A percentile compares a stretch with the other conserved stretches of the same genome.
Evolutionary conservation across 495 filamentous ascomycete species (phyloP).

Genomic region (Penicillium steckii): DNA sequence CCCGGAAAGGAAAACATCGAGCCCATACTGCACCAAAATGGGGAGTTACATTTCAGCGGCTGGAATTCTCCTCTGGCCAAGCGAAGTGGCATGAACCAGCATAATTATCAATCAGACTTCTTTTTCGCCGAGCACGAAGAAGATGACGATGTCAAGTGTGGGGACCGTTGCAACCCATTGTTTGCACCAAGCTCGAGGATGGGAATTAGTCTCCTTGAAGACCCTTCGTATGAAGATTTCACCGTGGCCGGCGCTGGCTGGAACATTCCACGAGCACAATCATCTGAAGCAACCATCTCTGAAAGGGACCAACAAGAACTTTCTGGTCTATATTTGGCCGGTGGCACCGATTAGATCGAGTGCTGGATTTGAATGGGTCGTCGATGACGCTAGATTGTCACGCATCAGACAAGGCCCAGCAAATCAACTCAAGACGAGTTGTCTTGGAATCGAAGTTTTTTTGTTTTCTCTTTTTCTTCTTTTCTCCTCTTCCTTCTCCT

Average conservation of each 20-base stretch:
- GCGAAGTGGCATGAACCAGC: constrained; percentile 22
- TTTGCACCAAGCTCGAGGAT: constrained; percentile 25
- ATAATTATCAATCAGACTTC: constrained; percentile 30
- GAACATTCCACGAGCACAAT: constrained; percentile 9
- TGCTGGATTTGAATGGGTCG: not conserved
- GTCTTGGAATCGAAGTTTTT: not conserved
- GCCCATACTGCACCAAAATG: constrained; percentile 35
- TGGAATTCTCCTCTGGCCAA: constrained; percentile 36
- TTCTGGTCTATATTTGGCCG: constrained; percentile 33
- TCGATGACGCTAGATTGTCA: not conserved
- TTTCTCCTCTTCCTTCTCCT: not conserved
- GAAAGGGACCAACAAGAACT: constrained; percentile 33
- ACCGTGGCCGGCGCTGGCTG: constrained; percentile 10
- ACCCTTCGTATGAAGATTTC: constrained; percentile 14
- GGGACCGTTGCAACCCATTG: constrained; percentile 42
- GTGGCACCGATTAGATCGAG: constrained; percentile 19
- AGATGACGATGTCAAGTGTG: constrained; percentile 24
- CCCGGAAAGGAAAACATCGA: constrained; percentile 47
- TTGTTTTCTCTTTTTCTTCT: not conserved
- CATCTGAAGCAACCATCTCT: constrained; percentile 35
- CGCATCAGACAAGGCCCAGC: not conserved
- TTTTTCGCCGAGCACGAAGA: constrained; percentile 31
- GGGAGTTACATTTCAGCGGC: constrained; percentile 27
- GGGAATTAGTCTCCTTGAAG: constrained; percentile 9
- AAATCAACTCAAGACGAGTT: not conserved